A percentile compares a stretch with the other conserved stretches of the same genome.
Conservation (phyloP, 2,329 filamentous ascomycete genomes). For the Colletotrichum sp. region DNA sequence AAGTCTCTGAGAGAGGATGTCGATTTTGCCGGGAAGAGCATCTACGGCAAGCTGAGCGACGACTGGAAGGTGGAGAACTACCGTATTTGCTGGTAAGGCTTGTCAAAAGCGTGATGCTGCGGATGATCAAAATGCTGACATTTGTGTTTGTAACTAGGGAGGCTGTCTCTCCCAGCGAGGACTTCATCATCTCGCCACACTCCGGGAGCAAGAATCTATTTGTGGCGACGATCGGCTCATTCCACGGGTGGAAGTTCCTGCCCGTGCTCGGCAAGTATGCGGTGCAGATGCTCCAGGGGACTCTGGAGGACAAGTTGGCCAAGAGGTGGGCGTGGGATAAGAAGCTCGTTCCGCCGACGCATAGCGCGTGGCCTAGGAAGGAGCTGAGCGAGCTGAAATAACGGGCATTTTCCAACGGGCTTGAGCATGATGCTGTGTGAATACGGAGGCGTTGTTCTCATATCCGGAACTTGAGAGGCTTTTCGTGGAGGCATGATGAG, state of each 20-base stretch:
- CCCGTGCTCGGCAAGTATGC: neutral
- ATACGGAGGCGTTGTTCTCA: rapidly evolving
- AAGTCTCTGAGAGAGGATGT: slow-evolving; percentile 54
- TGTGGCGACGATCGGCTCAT: neutral
- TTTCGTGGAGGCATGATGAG: too few relatives aligned
- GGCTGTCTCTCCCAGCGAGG: slow-evolving; percentile 9
- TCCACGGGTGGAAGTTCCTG: slow-evolving; percentile 8
- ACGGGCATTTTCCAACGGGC: too few relatives aligned
- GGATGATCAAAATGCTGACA: rapidly evolving
- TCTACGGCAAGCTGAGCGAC: slow-evolving; percentile 56
- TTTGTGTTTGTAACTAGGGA: neutral
- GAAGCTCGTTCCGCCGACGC: neutral
- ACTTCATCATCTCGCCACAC: slow-evolving; percentile 4
- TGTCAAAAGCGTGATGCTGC: neutral
- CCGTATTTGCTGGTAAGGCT: slow-evolving; percentile 58
- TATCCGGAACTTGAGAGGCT: too few relatives aligned
- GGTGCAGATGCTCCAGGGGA: neutral
- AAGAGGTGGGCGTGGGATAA: slow-evolving; percentile 4
- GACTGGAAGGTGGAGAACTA: slow-evolving; percentile 58
- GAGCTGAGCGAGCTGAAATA: neutral
- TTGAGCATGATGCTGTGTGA: too few relatives aligned
- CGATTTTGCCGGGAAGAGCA: slow-evolving; percentile 51
- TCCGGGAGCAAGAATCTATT: neutral
- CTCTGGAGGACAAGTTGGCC: neutral
- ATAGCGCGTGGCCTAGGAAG: neutral